Evolutionary conservation across 495 filamentous ascomycete species (phyloP).

Genomic region (Annulohypoxylon stygium): DNA sequence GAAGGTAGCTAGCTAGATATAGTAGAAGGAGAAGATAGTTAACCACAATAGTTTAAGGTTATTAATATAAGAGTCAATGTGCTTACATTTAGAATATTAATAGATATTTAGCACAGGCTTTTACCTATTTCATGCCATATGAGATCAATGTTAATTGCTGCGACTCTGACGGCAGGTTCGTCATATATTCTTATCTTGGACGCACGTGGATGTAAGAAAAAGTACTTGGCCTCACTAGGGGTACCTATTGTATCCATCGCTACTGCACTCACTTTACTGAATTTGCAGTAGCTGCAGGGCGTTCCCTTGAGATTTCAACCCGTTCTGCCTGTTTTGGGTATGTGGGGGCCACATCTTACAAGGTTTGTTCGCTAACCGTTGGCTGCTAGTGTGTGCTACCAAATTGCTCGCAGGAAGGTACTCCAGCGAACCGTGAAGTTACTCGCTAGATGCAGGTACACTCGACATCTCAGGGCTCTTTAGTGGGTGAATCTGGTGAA

Average conservation of each 20-base stretch:
- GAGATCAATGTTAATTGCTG: not conserved
- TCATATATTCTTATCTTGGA: not conserved
- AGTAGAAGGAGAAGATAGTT: not conserved
- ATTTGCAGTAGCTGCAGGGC: not conserved
- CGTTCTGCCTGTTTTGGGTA: slow-evolving; percentile 35
- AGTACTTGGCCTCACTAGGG: not conserved
- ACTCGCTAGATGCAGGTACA: slow-evolving; percentile 12
- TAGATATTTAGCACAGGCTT: not conserved
- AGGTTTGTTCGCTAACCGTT: slow-evolving; percentile 25
- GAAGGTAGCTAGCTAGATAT: not conserved
- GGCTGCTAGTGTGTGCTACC: slow-evolving; percentile 24
- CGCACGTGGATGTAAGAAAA: slow-evolving; percentile 11
- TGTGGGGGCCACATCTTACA: slow-evolving; percentile 36
- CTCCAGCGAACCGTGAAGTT: not conserved
- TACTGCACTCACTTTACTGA: slow-evolving; percentile 5
- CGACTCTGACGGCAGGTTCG: not conserved
- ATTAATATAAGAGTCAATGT: not conserved
- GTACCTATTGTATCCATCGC: not conserved
- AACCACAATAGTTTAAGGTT: not conserved
- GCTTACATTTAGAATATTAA: not conserved
- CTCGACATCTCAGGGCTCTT: not conserved
- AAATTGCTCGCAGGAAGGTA: slow-evolving; percentile 19
- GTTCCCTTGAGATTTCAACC: slow-evolving; percentile 14
- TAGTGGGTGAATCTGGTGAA: not conserved
- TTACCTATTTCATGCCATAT: not conserved